Evolutionary conservation across 441 rosid genomes (phyloP).

Genomic region (Gossypium schwendimanii): DNA sequence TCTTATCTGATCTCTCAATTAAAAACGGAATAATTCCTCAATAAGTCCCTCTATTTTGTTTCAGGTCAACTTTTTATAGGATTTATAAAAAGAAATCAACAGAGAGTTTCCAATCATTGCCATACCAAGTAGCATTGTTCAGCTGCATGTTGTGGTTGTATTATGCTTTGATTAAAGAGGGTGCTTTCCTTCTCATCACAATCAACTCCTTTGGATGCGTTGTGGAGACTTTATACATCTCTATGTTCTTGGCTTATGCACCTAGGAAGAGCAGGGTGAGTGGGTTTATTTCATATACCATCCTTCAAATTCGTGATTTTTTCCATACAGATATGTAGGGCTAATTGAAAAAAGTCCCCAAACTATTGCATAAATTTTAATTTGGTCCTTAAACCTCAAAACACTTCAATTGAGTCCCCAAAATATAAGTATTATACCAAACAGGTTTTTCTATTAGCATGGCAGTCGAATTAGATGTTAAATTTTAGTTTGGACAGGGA

Average conservation of each 20-base stretch:
- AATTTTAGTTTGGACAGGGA: no score
- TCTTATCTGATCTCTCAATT: not conserved
- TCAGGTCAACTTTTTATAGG: conserved; percentile 65
- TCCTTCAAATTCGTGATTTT: not conserved
- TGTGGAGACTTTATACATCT: conserved; percentile 60
- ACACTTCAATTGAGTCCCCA: no score
- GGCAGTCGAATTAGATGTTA: no score
- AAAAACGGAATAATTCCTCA: not conserved
- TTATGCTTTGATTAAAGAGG: conserved; percentile 50
- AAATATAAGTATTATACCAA: no score
- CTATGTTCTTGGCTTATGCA: conserved; percentile 51
- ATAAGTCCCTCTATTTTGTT: not conserved
- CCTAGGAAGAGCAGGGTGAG: conserved; percentile 41
- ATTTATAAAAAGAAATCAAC: conserved; percentile 65
- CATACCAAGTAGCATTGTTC: conserved; percentile 71
- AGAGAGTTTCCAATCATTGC: conserved; percentile 68
- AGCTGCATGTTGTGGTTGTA: conserved; percentile 82
- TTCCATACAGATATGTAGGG: not conserved
- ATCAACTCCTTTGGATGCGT: conserved; percentile 74
- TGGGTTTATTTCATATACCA: not conserved
- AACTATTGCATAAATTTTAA: not conserved
- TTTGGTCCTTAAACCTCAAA: no score
- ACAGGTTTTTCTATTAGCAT: no score
- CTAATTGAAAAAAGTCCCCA: not conserved
- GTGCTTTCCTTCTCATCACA: conserved; percentile 61